Conservation (phyloP, 2,329 filamentous ascomycete genomes). For the Colletotrichum tropicale region DNA sequence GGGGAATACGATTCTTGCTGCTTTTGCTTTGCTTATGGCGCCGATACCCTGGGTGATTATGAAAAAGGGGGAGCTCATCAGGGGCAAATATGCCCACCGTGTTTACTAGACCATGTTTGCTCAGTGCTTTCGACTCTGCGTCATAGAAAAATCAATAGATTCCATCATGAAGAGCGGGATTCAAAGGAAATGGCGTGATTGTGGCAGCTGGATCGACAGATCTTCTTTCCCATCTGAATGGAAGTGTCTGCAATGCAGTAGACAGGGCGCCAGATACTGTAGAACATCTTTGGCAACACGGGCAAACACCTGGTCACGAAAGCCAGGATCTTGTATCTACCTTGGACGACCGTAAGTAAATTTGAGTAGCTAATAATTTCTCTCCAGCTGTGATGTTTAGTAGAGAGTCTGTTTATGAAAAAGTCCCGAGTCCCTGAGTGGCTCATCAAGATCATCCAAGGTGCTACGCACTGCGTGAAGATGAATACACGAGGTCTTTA, state of each 20-base stretch:
- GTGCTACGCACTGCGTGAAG: background rate
- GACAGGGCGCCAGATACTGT: background rate
- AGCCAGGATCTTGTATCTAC: background rate
- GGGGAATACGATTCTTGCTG: conserved; percentile 45
- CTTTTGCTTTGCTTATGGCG: conserved; percentile 46
- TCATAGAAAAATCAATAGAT: background rate
- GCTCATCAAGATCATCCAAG: background rate
- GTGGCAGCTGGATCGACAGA: background rate
- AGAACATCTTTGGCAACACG: background rate
- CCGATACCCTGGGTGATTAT: conserved; percentile 50
- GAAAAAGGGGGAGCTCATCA: conserved; percentile 44
- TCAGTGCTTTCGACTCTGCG: background rate
- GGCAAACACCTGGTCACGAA: background rate
- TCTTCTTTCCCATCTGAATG: background rate
- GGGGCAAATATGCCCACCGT: background rate
- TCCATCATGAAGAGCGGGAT: background rate
- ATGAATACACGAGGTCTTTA: background rate
- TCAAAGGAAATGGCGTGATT: background rate
- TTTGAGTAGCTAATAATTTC: background rate
- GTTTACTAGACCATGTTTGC: background rate
- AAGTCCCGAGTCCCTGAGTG: background rate
- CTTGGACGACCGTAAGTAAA: background rate
- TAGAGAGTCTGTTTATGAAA: background rate
- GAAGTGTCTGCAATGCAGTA: background rate
- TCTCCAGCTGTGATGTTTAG: background rate